Percentiles rank a stretch among this genome's conserved stretches.
phyloP scores from a whole-genome alignment of 495 filamentous ascomycete species.

The Neurospora hispaniola region DNA sequence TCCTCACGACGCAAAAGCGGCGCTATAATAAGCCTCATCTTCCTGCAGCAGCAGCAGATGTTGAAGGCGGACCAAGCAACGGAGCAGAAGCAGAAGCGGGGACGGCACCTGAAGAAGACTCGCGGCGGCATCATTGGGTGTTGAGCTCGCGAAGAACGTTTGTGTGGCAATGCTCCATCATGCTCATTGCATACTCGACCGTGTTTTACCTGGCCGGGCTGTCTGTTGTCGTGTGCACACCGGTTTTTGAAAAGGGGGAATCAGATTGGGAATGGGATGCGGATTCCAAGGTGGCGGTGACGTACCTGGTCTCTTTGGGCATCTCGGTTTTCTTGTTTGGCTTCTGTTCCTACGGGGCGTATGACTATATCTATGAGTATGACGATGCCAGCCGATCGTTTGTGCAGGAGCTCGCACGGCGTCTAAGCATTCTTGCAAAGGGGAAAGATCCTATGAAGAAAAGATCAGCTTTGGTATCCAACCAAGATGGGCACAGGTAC shows the following conservation, averaged over 20 bases:
- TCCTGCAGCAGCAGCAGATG: no score
- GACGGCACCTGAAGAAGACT: no score
- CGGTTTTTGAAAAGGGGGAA: neutral
- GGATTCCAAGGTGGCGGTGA: neutral
- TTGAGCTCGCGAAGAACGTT: constrained; percentile 1
- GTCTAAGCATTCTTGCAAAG: neutral
- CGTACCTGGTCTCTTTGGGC: neutral
- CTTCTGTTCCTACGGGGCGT: neutral
- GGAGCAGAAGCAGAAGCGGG: neutral
- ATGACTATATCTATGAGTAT: neutral
- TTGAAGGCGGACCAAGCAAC: neutral
- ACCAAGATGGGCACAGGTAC: no score
- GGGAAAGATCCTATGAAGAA: neutral
- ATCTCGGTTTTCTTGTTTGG: neutral
- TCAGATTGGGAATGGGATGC: neutral
- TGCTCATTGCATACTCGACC: constrained; percentile 5
- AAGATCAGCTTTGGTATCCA: no score
- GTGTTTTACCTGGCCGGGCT: constrained; percentile 1
- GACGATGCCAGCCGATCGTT: neutral
- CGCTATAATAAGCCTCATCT: neutral
- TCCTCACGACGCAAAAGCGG: neutral
- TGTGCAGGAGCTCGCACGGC: neutral
- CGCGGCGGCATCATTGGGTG: neutral
- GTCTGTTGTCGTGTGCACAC: constrained; percentile 4
- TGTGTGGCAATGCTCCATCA: constrained; percentile 5